A percentile compares a stretch with the other conserved stretches of the same genome.
Conservation (phyloP, 176 grass and related monocot species). For the Ensete glaucum region DNA sequence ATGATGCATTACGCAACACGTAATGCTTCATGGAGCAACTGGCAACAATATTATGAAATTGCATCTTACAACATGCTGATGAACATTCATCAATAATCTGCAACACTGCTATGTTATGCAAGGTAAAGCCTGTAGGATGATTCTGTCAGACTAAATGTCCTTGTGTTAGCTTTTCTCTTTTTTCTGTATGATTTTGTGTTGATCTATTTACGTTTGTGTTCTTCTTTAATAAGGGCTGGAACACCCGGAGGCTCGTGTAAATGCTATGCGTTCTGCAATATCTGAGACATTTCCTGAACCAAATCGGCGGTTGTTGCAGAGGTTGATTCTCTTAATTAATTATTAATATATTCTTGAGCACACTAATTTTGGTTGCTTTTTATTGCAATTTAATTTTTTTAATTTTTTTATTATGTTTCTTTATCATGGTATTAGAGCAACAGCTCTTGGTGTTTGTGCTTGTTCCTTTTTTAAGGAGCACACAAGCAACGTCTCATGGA, state of each 20-base stretch:
- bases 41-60: too few species aligned
- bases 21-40: too few species aligned
- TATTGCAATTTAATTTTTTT: background rate
- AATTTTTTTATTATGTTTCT: too few species aligned
- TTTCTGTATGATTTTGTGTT: background rate
- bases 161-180: background rate
- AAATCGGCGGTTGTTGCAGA: conserved; percentile 77
- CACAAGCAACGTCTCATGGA: too few species aligned
- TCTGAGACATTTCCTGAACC: conserved; percentile 93
- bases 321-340: conserved; percentile 40
- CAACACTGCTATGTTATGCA: too few species aligned
- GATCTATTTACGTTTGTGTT: conserved; percentile 22
- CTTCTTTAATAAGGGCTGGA: conserved; percentile 57
- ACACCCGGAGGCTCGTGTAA: conserved; percentile 65
- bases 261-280: conserved; percentile 88
- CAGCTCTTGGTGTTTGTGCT: too few species aligned
- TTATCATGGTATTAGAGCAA: too few species aligned
- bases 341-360: conserved; percentile 4
- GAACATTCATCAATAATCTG: too few species aligned
- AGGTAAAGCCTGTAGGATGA: too few species aligned
- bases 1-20: too few species aligned
- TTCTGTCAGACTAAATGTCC: background rate
- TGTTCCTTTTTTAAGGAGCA: background rate
- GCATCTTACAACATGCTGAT: too few species aligned
- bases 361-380: background rate